A percentile compares a stretch with the other conserved stretches of the same genome.
Evolutionary conservation across 164 flowering plant genomes (phyloP).

Genomic region (Vitis vinifera): DNA sequence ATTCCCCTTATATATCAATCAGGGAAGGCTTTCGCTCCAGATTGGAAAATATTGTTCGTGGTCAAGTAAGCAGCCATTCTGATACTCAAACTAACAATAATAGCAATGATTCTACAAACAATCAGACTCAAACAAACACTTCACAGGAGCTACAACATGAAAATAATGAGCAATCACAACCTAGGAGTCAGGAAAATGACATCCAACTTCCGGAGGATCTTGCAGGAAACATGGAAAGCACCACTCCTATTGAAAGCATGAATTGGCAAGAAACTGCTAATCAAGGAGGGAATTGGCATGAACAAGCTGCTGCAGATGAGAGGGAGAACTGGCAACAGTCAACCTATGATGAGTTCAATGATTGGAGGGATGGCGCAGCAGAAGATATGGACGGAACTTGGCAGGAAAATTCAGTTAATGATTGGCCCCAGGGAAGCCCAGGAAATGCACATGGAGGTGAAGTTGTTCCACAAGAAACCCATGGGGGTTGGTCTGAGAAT

Average conservation of each 20-base stretch:
- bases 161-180: slow-evolving; percentile 36
- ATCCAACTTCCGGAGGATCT: slow-evolving; percentile 27
- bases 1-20: slow-evolving; percentile 11
- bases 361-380: slow-evolving; percentile 44
- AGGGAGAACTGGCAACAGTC: slow-evolving; percentile 52
- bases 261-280: slow-evolving; percentile 43
- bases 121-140: slow-evolving; percentile 32
- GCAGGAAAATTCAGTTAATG: slow-evolving; percentile 50
- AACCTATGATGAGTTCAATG: slow-evolving; percentile 38
- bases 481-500: slow-evolving; percentile 62
- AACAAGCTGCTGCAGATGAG: slow-evolving; percentile 44
- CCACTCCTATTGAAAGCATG: slow-evolving; percentile 30
- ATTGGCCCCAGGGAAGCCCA: slow-evolving; percentile 51
- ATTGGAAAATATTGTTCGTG: slow-evolving; percentile 81
- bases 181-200: slow-evolving; percentile 38
- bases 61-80: slow-evolving; percentile 72
- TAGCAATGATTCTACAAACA: slow-evolving; percentile 40
- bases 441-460: slow-evolving; percentile 41
- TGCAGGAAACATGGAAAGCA: slow-evolving; percentile 28
- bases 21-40: slow-evolving; percentile 93
- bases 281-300: slow-evolving; percentile 50
- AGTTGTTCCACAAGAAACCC: slow-evolving; percentile 35
- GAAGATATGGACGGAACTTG: slow-evolving; percentile 47
- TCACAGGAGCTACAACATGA: slow-evolving; percentile 39
- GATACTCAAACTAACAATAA: slow-evolving; percentile 42